phyloP scores from a whole-genome alignment of 2,329 filamentous ascomycete species.

The Apiospora marii region DNA sequence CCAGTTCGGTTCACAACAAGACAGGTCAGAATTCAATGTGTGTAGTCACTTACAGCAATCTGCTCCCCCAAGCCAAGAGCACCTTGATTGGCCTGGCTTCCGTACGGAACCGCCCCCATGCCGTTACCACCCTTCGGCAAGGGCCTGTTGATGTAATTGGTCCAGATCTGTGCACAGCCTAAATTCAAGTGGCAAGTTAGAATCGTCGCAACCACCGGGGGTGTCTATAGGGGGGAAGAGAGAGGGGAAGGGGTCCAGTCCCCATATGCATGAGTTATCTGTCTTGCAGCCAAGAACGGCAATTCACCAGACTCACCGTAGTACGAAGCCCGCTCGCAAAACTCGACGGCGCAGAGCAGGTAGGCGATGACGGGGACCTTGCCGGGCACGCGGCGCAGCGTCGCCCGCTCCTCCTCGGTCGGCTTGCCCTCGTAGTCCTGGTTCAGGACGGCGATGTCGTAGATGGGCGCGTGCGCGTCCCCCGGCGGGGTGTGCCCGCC shows the following conservation, averaged over 20 bases:
- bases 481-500: slow-evolving; percentile 7
- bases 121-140: slow-evolving; percentile 61
- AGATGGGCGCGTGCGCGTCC: slow-evolving; percentile 34
- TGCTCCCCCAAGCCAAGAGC: slow-evolving; percentile 65
- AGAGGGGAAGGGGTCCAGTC: too few species aligned
- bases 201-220: too few species aligned
- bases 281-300: neutral
- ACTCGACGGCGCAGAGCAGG: slow-evolving; percentile 65
- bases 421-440: slow-evolving; percentile 47
- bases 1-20: neutral
- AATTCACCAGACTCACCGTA: slow-evolving; percentile 54
- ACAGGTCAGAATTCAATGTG: neutral
- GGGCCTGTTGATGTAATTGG: slow-evolving; percentile 69
- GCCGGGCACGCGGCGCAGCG: slow-evolving; percentile 52
- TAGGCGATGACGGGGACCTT: slow-evolving; percentile 60
- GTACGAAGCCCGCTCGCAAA: slow-evolving; percentile 68
- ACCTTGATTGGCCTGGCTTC: slow-evolving; percentile 58
- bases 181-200: neutral
- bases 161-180: slow-evolving; percentile 33
- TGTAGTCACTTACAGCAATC: slow-evolving; percentile 41
- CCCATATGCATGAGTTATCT: too few species aligned
- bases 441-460: slow-evolving; percentile 37
- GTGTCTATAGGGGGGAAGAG: slow-evolving; percentile 43
- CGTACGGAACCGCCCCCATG: slow-evolving; percentile 50
- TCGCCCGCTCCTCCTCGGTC: slow-evolving; percentile 54